Base-by-base conservation (phyloP, 208 protist genomes). In the Leishmania lainsoni region DNA sequence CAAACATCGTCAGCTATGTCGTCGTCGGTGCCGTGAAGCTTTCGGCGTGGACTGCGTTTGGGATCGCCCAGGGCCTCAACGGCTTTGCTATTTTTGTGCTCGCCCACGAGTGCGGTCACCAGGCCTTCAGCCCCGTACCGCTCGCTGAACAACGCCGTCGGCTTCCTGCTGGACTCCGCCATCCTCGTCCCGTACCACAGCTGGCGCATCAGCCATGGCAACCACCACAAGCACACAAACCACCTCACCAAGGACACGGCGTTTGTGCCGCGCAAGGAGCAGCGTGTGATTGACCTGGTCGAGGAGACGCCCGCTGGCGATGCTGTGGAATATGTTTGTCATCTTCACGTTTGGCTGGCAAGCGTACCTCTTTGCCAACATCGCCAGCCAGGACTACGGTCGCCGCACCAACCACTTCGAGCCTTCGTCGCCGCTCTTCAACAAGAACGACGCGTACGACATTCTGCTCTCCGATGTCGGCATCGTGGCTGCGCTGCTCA, bases 141-240 rank as follows among this genome's bases (percentile, higher is more conserved):
- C 69, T 42, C 48, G 2, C 9, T 99, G 26, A 98, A 98, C 89
- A 95, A 98, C 87, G 59, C 86, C 39, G 90, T 99, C 63, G 98
- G 98, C 16, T 84, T 97, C 52, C 48, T 97, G 48, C 69, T 97
- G 9, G 96, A 99, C 91, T 95, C 94, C 22, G 80, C 83, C 29
- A 81, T 98, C 51, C 91, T 98, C n/a, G 94, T 98, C 9, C 96
- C 97, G 16, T 99, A 98, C 89, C 95, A 95, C 89, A 92, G 93
- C 81, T 99, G 98, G 98, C 89, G 95, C 83, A 93, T 95, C 79
- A 95, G 91, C 58, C 98, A 99, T 83, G 89, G 90, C 72, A 96
- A 90, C 66, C 98, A 99, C 83, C 98, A 99, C 94, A 92, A 96
- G 78, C 90, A 97, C 93, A 99, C 98, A n/a, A 98, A 98, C 87